Conservation (phyloP, 495 filamentous ascomycete species). For the Astrothelium subdiscretum region DNA sequence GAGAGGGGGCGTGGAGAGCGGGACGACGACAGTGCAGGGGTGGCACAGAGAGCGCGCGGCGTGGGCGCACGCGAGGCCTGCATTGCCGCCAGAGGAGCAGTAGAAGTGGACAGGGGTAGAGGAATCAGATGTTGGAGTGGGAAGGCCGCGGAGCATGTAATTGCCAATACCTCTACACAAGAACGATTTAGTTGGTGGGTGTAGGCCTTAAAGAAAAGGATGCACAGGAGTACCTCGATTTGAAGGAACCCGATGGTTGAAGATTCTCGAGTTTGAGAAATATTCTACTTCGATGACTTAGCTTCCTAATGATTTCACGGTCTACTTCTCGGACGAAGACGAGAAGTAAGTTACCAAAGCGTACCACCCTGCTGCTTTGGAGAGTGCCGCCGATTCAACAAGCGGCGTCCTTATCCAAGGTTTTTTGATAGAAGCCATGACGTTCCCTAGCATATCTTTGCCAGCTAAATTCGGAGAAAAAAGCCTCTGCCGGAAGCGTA, state of each 20-base stretch:
- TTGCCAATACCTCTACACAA: constrained; percentile 59
- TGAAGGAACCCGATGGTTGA: constrained; percentile 91
- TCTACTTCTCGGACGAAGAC: not conserved
- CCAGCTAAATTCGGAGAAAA: not conserved
- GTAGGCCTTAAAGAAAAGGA: not conserved
- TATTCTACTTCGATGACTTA: constrained; percentile 39
- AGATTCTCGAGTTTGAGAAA: constrained; percentile 91
- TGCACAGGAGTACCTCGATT: constrained; percentile 51
- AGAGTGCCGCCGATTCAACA: constrained; percentile 54
- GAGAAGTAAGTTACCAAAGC: constrained; percentile 10
- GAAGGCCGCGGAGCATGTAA: constrained; percentile 51
- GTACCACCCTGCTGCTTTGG: constrained; percentile 62
- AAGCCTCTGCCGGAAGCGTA: not conserved
- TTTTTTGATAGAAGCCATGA: constrained; percentile 12
- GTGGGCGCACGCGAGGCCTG: constrained; percentile 78
- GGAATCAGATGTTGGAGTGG: constrained; percentile 26
- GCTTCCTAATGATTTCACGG: constrained; percentile 10
- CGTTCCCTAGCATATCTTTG: not conserved
- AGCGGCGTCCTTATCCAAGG: constrained; percentile 68
- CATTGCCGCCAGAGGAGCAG: constrained; percentile 80
- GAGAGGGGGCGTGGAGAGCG: constrained; percentile 48
- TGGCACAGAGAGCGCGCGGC: constrained; percentile 59
- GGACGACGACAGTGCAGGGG: constrained; percentile 73
- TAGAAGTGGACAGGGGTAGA: constrained; percentile 60
- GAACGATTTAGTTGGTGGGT: not conserved